phyloP scores from a whole-genome alignment of 2,329 filamentous ascomycete genomes.

The Aureobasidium melanogenum region DNA sequence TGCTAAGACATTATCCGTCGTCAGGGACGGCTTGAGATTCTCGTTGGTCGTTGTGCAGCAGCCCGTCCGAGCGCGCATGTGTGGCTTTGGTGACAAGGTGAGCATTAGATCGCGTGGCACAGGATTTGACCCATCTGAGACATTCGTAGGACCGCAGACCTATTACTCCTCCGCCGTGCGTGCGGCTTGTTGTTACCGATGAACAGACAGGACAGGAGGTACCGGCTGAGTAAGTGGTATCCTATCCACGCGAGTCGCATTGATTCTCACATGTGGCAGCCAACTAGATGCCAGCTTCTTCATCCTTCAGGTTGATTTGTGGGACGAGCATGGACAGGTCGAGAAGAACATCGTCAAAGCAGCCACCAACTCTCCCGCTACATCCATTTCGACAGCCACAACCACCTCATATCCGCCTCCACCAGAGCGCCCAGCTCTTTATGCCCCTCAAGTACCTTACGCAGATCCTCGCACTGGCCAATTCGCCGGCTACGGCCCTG shows the following conservation, averaged over 20 bases:
- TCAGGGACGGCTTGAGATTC: neutral
- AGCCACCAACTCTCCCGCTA: conserved; percentile 52
- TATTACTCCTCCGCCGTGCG: conserved; percentile 90
- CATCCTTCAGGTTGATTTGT: conserved; percentile 61
- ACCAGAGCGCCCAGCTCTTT: conserved; percentile 17
- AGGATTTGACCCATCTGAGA: conserved; percentile 19
- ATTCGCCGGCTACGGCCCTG: neutral
- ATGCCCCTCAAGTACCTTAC: conserved; percentile 14
- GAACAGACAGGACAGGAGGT: conserved; percentile 67
- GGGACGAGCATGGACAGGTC: conserved; percentile 49
- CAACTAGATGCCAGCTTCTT: conserved; percentile 60
- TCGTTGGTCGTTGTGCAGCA: conserved; percentile 65
- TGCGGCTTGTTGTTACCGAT: conserved; percentile 73
- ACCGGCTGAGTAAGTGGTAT: conserved; percentile 31
- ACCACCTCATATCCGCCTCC: conserved; percentile 65
- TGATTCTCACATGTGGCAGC: conserved; percentile 11
- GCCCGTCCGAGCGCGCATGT: conserved; percentile 90
- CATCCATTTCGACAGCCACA: conserved; percentile 70
- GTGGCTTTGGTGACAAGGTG: conserved; percentile 97
- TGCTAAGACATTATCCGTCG: neutral
- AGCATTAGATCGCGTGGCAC: conserved; percentile 17
- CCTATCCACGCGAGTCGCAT: neutral
- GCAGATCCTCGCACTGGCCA: conserved; percentile 1
- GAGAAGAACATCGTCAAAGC: conserved; percentile 64
- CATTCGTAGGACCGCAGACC: conserved; percentile 71